Evolutionary conservation across 2,329 filamentous ascomycete genomes (phyloP), one percentile per base, ranked within the genome.

Genomic region (Pseudogymnoascus verrucosus): DNA sequence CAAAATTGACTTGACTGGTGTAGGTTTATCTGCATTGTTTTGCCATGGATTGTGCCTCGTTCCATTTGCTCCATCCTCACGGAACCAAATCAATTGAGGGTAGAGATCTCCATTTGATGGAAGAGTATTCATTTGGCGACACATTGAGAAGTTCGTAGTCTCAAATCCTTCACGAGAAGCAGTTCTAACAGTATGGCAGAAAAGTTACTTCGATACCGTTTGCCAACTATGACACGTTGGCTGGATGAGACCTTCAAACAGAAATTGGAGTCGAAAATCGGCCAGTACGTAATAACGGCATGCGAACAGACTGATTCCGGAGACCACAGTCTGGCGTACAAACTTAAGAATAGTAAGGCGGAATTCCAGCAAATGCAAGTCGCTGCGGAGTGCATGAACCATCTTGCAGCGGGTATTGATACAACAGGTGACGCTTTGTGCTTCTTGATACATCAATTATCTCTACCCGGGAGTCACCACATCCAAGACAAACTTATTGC

Each of bases 371-470:
- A 76, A 3, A 74, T 83, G 2, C 81, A 86, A 68, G 80, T 84
- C 66, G 86, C 86, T 0, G 86, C 87, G 19, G 88, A 90, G 73
- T 88, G 85, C 68, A 81, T 88, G 64, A 87, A 90, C 68, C 87
- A 90, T 72, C 85, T 90, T 83, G 85, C 83, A 0, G 87, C 87
- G 0, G 88, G 87, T 0, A 89, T 90, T 65, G 87, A 90, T 68
- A 90, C 88, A 0, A 89, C 87, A 0, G 86, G 87, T 14, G 87
- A 90, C 67, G 85, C 80, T 0, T 76, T 90, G 0, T 89, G 86
- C 69, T 89, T 89, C 70, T 77, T 90, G 11, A 87, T 90, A 83
- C 87, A 86, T 81, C 82, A 89, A 71, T 77, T 90, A 2, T 90
- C 87, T 1, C 82, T 84, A 66, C 83, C 85, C 1, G 74, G 78